Percentiles rank a stretch among this genome's conserved stretches.
Evolutionary conservation across 768 basidiomycete genomes (phyloP).

Genomic region (Lentinula boryana): DNA sequence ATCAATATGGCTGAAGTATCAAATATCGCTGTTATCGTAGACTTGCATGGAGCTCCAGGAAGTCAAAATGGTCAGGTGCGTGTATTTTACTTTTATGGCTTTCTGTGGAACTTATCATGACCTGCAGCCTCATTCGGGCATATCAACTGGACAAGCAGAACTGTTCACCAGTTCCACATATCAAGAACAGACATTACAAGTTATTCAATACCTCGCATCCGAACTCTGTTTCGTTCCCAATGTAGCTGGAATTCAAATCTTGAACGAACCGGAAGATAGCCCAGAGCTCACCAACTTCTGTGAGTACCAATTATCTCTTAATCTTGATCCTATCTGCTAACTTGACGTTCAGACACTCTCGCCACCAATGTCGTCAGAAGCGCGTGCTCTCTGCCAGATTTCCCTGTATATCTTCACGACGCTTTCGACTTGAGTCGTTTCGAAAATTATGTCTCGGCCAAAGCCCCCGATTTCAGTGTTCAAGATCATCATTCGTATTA

Average conservation of each 20-base stretch:
- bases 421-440: slow-evolving; percentile 55
- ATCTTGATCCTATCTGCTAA: slow-evolving; percentile 30
- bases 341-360: slow-evolving; percentile 16
- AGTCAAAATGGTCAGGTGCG: slow-evolving; percentile 62
- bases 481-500: slow-evolving; percentile 74
- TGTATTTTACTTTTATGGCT: background rate
- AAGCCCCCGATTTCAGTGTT: slow-evolving; percentile 53
- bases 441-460: slow-evolving; percentile 38
- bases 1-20: slow-evolving; percentile 49
- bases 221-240: slow-evolving; percentile 40
- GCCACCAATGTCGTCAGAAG: slow-evolving; percentile 34
- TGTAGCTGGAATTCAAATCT: slow-evolving; percentile 55
- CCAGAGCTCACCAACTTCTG: slow-evolving; percentile 39
- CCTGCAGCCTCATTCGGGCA: slow-evolving; percentile 48
- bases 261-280: slow-evolving; percentile 54
- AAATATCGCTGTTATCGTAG: slow-evolving; percentile 50
- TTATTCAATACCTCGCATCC: slow-evolving; percentile 39
- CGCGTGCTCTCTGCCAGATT: slow-evolving; percentile 2
- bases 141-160: slow-evolving; percentile 43
- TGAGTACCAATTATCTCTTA: slow-evolving; percentile 35
- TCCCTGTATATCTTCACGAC: slow-evolving; percentile 68
- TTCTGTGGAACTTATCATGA: background rate
- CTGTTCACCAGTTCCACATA: slow-evolving; percentile 42
- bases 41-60: slow-evolving; percentile 70
- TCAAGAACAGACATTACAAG: slow-evolving; percentile 45